Base-by-base conservation (phyloP, 176 grass and related monocot species). In the Ensete glaucum region DNA sequence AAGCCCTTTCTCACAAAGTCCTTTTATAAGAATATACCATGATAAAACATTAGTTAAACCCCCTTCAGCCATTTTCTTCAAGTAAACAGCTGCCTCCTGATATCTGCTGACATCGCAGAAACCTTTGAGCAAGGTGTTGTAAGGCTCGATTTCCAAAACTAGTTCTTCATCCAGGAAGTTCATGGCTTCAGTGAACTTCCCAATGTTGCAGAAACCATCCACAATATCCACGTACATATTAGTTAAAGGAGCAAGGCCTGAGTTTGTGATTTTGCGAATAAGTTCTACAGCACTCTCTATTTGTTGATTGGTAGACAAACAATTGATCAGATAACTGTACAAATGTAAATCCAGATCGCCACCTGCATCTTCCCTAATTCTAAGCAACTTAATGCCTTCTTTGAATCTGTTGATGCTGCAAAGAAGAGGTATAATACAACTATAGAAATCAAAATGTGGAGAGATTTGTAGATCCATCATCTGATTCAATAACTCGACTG, bases 1-100 rank as follows among this genome's bases (percentile, higher is more conserved):
- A 26, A 82, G 76, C 62, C 81, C 84, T 76, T 77, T 9, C 20
- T 74, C 54, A 60, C 88, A 90, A 63, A 85, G 76, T 11, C 62
- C 77, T 77, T 52, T 29, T 67, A 87, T 74, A 80, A 82, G 21
- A 21, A 85, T 82, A 72, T 80, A 87, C 85, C 88, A 91, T 54
- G 88, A 91, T 1, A 16, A 10, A 72, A 50, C 66, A 78, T 91
- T 27, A 65, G 53, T 78, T 11, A 91, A 27, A 22, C 80, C 82
- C 58, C 54, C 80, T 21, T 13, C 2, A 0, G 52, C 55, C 22
- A 85, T 75, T 64, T 85, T 43, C 48, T 82, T 78, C 62, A 91
- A 63, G 85, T 80, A 83, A 2, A 58, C 75, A 72, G 73, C 34
- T 71, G 79, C 81, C 81, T 87, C 88, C 23, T 60, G 23, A 49